Evolutionary conservation across 148 eudicot species (phyloP).

Genomic region (Chenopodium formosanum): DNA sequence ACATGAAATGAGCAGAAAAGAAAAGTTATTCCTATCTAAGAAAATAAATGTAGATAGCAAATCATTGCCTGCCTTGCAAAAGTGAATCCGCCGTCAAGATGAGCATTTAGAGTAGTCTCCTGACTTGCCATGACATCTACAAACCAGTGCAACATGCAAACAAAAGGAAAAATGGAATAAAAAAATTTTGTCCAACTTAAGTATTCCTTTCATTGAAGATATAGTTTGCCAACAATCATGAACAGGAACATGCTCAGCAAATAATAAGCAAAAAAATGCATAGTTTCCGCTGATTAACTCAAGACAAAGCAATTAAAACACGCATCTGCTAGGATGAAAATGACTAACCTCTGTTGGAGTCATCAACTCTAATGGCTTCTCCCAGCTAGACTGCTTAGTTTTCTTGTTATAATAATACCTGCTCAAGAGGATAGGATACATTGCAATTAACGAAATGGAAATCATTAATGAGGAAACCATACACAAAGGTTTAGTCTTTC

Average conservation of each 20-base stretch:
- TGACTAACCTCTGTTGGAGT: conserved; percentile 88
- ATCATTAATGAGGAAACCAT: conserved; percentile 4
- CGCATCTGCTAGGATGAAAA: conserved; percentile 10
- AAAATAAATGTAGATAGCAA: conserved; percentile 57
- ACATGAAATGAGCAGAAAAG: conserved; percentile 5
- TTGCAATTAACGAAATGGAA: background rate
- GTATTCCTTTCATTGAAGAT: conserved; percentile 32
- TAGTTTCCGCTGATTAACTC: conserved; percentile 13
- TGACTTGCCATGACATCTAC: conserved; percentile 88
- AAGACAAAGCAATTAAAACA: conserved; percentile 12
- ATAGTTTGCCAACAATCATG: conserved; percentile 31
- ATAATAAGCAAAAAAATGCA: conserved; percentile 23
- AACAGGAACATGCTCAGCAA: conserved; percentile 16
- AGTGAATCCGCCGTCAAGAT: conserved; percentile 77
- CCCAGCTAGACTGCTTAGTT: conserved; percentile 96
- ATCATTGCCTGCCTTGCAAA: conserved; percentile 83
- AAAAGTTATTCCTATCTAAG: conserved; percentile 24
- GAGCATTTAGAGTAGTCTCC: conserved; percentile 84
- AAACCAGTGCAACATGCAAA: conserved; percentile 88
- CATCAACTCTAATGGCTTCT: conserved; percentile 94
- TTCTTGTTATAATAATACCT: conserved; percentile 92
- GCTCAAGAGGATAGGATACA: conserved; percentile 12
- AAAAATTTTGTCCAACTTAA: conserved; percentile 34
- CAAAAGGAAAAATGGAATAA: conserved; percentile 72
- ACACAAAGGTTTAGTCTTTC: too few species aligned